phyloP scores from a whole-genome alignment of 345 rosid species.

The Conringia planisiliqua region DNA sequence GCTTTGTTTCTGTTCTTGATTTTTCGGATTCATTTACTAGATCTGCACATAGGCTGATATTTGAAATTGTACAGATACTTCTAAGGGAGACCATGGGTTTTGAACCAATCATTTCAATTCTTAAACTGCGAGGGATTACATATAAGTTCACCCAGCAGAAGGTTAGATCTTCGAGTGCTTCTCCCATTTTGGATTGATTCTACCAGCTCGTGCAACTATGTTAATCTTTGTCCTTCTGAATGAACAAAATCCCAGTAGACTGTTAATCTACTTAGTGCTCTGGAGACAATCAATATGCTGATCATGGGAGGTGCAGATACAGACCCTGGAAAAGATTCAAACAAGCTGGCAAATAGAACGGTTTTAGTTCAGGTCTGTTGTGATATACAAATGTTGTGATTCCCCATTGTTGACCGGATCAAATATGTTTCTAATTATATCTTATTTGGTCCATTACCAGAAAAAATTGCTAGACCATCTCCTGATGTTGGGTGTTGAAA shows the following conservation, averaged over 20 bases:
- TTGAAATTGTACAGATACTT: slow-evolving; percentile 49
- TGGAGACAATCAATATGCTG: slow-evolving; percentile 84
- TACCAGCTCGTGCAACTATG: slow-evolving; percentile 38
- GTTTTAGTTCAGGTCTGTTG: slow-evolving; percentile 81
- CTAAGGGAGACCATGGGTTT: slow-evolving; percentile 95
- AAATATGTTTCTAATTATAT: slow-evolving; percentile 13
- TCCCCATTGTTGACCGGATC: neutral
- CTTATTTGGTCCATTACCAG: slow-evolving; percentile 41
- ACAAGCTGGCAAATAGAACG: slow-evolving; percentile 74
- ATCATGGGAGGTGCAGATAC: slow-evolving; percentile 65
- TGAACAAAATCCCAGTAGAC: slow-evolving; percentile 86
- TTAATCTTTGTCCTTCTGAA: slow-evolving; percentile 37
- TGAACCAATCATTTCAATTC: slow-evolving; percentile 67
- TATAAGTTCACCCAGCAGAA: slow-evolving; percentile 93
- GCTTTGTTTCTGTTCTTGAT: slow-evolving; percentile 8
- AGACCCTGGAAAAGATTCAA: slow-evolving; percentile 71
- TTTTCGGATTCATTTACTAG: neutral
- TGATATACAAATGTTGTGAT: neutral
- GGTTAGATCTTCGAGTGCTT: slow-evolving; percentile 61
- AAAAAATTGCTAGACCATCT: slow-evolving; percentile 78
- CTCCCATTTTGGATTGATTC: neutral
- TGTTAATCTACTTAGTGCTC: slow-evolving; percentile 74
- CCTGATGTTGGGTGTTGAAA: slow-evolving; percentile 86
- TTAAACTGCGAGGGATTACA: slow-evolving; percentile 72
- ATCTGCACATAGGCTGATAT: slow-evolving; percentile 32